phyloP scores from a whole-genome alignment of 1,139 yeast genomes.

The Suhomyces bribrorum region DNA sequence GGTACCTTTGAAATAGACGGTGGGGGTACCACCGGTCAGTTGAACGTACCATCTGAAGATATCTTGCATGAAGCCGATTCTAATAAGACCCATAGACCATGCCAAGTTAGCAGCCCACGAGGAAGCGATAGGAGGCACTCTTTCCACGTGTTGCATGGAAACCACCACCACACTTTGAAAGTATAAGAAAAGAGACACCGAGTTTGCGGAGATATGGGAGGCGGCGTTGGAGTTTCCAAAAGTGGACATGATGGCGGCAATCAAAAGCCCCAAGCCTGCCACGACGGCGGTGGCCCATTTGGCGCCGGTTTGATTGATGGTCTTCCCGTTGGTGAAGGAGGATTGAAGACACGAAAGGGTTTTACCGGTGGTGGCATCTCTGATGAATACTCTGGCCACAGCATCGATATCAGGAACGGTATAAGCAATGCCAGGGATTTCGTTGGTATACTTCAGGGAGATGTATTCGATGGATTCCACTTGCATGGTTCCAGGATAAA shows the following conservation, averaged over 20 bases:
- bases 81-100: constrained; percentile 83
- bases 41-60: constrained; percentile 82
- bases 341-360: constrained; percentile 70
- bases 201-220: constrained; percentile 73
- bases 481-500: constrained; percentile 69
- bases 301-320: constrained; percentile 73
- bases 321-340: constrained; percentile 67
- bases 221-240: constrained; percentile 82
- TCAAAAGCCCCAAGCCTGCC: constrained; percentile 74
- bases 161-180: constrained; percentile 78
- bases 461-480: constrained; percentile 66
- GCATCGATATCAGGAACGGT: constrained; percentile 81
- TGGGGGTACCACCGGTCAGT: constrained; percentile 74
- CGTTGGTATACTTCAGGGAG: constrained; percentile 40
- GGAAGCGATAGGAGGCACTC: constrained; percentile 76
- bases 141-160: constrained; percentile 69
- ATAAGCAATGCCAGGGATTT: constrained; percentile 72
- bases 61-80: constrained; percentile 68
- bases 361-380: constrained; percentile 38
- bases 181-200: constrained; percentile 70
- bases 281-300: constrained; percentile 84
- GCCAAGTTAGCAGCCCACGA: constrained; percentile 82
- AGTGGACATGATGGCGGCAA: constrained; percentile 67
- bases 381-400: constrained; percentile 54
- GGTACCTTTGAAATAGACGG: constrained; percentile 57